Conservation (phyloP, 106 monocot species). For the Hemerocallis citrina region DNA sequence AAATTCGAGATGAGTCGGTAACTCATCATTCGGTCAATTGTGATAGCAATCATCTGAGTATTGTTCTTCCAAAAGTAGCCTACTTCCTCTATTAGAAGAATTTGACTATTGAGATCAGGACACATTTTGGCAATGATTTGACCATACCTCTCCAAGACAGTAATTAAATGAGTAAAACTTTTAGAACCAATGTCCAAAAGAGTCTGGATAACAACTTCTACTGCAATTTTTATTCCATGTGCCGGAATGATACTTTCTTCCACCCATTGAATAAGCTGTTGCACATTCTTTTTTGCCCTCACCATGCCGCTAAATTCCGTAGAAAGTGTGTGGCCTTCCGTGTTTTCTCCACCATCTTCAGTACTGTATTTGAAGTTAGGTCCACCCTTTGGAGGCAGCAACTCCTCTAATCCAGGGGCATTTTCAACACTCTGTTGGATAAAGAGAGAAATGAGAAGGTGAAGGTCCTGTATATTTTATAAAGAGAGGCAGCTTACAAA, state of each 20-base stretch:
- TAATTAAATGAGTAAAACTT: conserved; percentile 94
- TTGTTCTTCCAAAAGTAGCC: conserved; percentile 82
- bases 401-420: conserved; percentile 56
- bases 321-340: conserved; percentile 38
- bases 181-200: conserved; percentile 94
- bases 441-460: not conserved
- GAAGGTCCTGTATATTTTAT: too few species aligned
- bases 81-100: conserved; percentile 63
- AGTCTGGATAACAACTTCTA: conserved; percentile 78
- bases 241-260: conserved; percentile 52
- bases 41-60: conserved; percentile 77
- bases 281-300: conserved; percentile 46
- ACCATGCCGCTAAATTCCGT: conserved; percentile 57
- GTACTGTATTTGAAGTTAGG: conserved; percentile 50
- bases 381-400: conserved; percentile 78
- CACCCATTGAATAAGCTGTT: conserved; percentile 64
- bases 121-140: conserved; percentile 62
- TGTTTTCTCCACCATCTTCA: conserved; percentile 33
- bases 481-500: too few species aligned
- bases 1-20: conserved; percentile 79
- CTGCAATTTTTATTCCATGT: conserved; percentile 50
- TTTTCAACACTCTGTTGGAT: conserved; percentile 75
- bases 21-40: conserved; percentile 91
- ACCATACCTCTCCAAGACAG: conserved; percentile 88
- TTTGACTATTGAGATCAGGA: conserved; percentile 43